A percentile compares a stretch with the other conserved stretches of the same genome.
These are phyloP conservation scores for Sphaceloma murrayae DNA, from an alignment of 2,329 filamentous ascomycete genomes.

Conservation along the genomic window DNA sequence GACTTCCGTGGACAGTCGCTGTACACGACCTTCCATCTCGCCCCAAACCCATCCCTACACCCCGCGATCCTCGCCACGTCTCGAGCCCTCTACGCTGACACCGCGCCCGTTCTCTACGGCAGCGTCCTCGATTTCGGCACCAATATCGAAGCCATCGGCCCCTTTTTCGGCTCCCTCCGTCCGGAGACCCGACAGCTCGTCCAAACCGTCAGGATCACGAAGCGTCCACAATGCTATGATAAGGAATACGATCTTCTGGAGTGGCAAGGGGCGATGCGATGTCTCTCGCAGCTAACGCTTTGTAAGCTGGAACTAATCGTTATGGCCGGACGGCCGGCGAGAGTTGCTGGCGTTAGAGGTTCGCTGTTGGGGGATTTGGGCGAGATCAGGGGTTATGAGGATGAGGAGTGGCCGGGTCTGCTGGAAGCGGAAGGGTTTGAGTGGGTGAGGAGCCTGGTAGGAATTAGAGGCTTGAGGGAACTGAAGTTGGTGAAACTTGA, in stretches of 20 bases:
- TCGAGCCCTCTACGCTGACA: slow-evolving; percentile 44
- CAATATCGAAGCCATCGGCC: slow-evolving; percentile 50
- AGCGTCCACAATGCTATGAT: slow-evolving; percentile 45
- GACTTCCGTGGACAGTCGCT: slow-evolving; percentile 47
- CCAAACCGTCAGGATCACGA: slow-evolving; percentile 44
- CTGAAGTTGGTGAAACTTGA: slow-evolving; percentile 46
- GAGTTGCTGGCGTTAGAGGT: slow-evolving; percentile 21
- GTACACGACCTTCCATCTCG: slow-evolving; percentile 36
- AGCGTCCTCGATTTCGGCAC: slow-evolving; percentile 52
- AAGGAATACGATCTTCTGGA: slow-evolving; percentile 48
- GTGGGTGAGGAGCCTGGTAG: slow-evolving; percentile 49
- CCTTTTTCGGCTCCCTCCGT: slow-evolving; percentile 51
- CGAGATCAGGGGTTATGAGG: slow-evolving; percentile 1
- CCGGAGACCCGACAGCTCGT: slow-evolving; percentile 40
- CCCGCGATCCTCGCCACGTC: slow-evolving; percentile 26
- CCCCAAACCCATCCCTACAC: slow-evolving; percentile 28
- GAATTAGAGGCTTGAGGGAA: slow-evolving; percentile 41
- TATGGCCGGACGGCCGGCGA: slow-evolving; percentile 44
- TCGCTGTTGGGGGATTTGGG: slow-evolving; percentile 8
- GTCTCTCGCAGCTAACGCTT: slow-evolving; percentile 34
- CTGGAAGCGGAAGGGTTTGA: slow-evolving; percentile 43
- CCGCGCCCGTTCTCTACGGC: slow-evolving; percentile 47
- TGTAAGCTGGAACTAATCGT: slow-evolving; percentile 41
- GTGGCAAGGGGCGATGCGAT: slow-evolving; percentile 46
- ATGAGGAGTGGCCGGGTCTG: slow-evolving; percentile 17